Conservation (phyloP, 345 rosid genomes). For the Mangifera indica region DNA sequence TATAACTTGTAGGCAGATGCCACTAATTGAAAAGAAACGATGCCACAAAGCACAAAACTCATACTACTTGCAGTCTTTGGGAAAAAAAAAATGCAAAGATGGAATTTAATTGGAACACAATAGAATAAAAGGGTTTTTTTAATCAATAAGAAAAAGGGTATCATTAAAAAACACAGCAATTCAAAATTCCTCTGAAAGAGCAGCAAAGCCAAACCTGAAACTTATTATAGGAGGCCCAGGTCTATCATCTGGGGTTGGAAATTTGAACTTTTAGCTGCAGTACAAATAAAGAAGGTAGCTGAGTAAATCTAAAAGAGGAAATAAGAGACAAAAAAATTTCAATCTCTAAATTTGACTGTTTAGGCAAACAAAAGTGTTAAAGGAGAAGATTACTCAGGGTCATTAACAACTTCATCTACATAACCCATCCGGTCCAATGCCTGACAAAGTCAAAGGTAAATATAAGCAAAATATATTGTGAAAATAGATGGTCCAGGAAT, state of each 20-base stretch:
- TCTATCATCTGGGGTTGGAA: slow-evolving; percentile 98
- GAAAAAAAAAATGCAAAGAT: slow-evolving; percentile 8
- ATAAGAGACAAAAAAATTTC: slow-evolving; percentile 2
- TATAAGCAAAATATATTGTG: slow-evolving; percentile 1
- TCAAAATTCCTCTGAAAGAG: slow-evolving; percentile 15
- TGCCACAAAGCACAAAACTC: slow-evolving; percentile 3
- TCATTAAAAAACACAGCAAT: not conserved
- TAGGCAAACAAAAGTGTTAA: slow-evolving; percentile 8
- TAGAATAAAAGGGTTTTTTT: not conserved
- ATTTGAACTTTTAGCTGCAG: slow-evolving; percentile 96
- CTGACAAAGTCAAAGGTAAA: slow-evolving; percentile 38
- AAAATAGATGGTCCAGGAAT: slow-evolving; percentile 1
- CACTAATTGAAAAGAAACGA: slow-evolving; percentile 4
- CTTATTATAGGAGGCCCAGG: slow-evolving; percentile 98
- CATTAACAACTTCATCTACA: slow-evolving; percentile 92
- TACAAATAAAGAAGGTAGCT: slow-evolving; percentile 5
- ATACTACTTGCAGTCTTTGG: not conserved
- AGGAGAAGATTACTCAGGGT: slow-evolving; percentile 77
- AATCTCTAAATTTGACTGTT: not conserved
- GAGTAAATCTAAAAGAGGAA: slow-evolving; percentile 14
- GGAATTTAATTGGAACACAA: not conserved
- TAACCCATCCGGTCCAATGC: slow-evolving; percentile 89
- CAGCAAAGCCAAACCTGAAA: slow-evolving; percentile 69
- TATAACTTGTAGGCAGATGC: not conserved
- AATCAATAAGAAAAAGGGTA: not conserved